Conservation (phyloP, 164 flowering plant species). For the Akebia trifoliata region DNA sequence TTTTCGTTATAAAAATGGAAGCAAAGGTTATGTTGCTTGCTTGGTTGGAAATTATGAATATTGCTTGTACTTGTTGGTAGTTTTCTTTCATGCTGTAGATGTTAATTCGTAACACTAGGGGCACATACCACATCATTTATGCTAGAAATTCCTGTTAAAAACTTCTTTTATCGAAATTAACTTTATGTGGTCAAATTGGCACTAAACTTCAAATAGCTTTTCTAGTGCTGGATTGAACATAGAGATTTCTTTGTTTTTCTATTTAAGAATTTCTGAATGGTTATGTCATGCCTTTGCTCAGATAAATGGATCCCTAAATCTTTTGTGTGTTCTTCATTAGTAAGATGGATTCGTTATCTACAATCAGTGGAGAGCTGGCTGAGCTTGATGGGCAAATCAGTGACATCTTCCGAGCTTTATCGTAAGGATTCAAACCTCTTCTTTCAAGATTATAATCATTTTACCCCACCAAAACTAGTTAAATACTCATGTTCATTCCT, state of each 20-base stretch:
- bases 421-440: slow-evolving; percentile 44
- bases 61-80: not conserved
- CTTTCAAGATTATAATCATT: not conserved
- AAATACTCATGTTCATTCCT: not conserved
- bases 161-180: not conserved
- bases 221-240: no score
- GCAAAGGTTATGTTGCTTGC: not conserved
- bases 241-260: not conserved
- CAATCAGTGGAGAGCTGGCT: slow-evolving; percentile 79
- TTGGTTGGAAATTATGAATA: no score
- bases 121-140: not conserved
- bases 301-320: slow-evolving; percentile 1
- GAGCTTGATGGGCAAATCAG: slow-evolving; percentile 76
- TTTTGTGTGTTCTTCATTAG: not conserved
- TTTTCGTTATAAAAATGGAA: not conserved
- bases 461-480: not conserved
- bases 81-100: not conserved
- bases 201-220: no score
- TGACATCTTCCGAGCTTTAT: slow-evolving; percentile 79
- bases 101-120: not conserved
- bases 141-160: not conserved
- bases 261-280: not conserved
- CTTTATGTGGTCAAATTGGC: no score
- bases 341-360: slow-evolving; percentile 51
- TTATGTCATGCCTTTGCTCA: slow-evolving; percentile 2